Conservation (phyloP, 2,329 filamentous ascomycete species). For the Cladophialophora psammophila region DNA sequence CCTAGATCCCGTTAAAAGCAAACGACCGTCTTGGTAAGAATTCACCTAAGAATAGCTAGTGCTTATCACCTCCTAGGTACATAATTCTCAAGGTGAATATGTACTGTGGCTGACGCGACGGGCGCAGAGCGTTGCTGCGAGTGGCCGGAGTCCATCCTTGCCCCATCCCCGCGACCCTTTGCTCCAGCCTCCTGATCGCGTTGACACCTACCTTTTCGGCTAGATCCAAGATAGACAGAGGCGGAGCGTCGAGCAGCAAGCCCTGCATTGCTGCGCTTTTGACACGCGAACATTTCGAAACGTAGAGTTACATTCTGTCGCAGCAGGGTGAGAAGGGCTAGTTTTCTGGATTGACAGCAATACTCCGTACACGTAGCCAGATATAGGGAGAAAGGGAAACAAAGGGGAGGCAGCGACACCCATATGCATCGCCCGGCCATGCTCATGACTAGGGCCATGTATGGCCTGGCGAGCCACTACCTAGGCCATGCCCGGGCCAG, state of each 20-base stretch:
- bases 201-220: constrained; percentile 11
- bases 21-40: constrained; percentile 15
- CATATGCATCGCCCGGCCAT: no score
- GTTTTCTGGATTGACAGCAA: no score
- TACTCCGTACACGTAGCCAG: no score
- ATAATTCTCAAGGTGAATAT: neutral
- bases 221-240: neutral
- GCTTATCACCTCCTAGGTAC: constrained; percentile 29
- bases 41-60: constrained; percentile 35
- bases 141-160: constrained; percentile 3
- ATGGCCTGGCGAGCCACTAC: no score
- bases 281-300: constrained; percentile 8
- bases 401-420: no score
- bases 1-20: constrained; percentile 1
- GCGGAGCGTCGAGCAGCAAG: neutral
- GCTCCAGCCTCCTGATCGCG: constrained; percentile 16
- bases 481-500: neutral
- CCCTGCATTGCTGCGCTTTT: neutral
- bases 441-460: no score
- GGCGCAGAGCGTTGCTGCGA: neutral
- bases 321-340: neutral
- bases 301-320: neutral
- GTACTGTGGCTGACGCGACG: constrained; percentile 25
- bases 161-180: neutral
- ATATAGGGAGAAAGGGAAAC: no score